phyloP scores from a whole-genome alignment of 345 rosid genomes.

The Hirschfeldia incana region DNA sequence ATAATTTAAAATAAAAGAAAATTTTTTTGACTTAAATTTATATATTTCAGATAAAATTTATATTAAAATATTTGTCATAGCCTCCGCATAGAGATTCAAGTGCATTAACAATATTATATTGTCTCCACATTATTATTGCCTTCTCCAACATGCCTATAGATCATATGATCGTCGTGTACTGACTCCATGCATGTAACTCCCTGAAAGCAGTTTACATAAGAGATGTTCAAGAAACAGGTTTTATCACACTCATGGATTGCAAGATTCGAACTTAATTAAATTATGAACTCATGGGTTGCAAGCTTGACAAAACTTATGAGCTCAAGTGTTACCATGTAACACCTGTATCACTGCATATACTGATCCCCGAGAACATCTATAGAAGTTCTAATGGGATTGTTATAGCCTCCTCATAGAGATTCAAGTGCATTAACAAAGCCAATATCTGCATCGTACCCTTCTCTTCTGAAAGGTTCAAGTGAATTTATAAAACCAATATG shows the following conservation, averaged over 20 bases:
- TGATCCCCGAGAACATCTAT: too few species aligned
- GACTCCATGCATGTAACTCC: background rate
- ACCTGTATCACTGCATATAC: too few species aligned
- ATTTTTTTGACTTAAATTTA: too few species aligned
- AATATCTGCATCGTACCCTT: conserved; percentile 59
- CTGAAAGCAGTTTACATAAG: background rate
- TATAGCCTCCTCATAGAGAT: conserved; percentile 65
- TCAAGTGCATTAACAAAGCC: conserved; percentile 71
- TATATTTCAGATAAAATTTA: too few species aligned
- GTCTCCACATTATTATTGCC: too few species aligned
- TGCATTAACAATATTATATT: too few species aligned
- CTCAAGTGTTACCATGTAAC: too few species aligned
- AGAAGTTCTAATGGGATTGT: conserved; percentile 43
- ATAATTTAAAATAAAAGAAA: too few species aligned
- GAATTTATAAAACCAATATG: background rate
- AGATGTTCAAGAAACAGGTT: background rate
- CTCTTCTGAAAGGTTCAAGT: conserved; percentile 32
- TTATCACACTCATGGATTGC: background rate
- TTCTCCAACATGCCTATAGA: too few species aligned
- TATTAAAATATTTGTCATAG: too few species aligned
- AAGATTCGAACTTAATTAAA: background rate
- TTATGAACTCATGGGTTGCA: background rate
- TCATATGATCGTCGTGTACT: too few species aligned
- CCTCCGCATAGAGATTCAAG: too few species aligned
- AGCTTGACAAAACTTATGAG: background rate